Evolutionary conservation across 2,329 filamentous ascomycete species (phyloP).

Genomic region (Claviceps spartinae): DNA sequence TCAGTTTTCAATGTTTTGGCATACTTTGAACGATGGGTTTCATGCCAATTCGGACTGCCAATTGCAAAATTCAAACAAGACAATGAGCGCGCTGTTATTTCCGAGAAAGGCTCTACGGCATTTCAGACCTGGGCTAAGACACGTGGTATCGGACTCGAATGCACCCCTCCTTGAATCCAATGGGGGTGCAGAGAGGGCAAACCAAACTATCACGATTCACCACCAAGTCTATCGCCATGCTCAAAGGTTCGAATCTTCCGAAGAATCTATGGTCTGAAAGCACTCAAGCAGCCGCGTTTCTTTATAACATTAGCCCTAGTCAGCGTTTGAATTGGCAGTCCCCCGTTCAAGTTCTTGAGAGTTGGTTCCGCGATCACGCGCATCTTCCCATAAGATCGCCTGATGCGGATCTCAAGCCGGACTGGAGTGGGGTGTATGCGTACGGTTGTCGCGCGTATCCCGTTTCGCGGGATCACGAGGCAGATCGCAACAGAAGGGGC

Average conservation of each 20-base stretch:
- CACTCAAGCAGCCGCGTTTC: background rate
- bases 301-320: background rate
- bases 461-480: background rate
- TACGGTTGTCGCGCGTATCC: background rate
- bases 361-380: background rate
- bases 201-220: background rate
- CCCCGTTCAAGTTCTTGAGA: background rate
- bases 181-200: background rate
- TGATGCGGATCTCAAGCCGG: background rate
- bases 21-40: background rate
- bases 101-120: background rate
- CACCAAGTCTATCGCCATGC: background rate
- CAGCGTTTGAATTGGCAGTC: background rate
- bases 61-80: background rate
- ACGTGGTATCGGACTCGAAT: background rate
- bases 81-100: background rate
- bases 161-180: background rate
- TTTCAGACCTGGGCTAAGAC: background rate
- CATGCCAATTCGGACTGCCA: background rate
- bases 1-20: background rate
- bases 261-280: background rate
- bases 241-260: background rate
- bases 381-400: background rate
- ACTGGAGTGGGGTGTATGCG: background rate
- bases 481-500: background rate